These are phyloP conservation scores for Pythium dissotocum DNA, from an alignment of 352 stramenopile species.

Conservation along the genomic window DNA sequence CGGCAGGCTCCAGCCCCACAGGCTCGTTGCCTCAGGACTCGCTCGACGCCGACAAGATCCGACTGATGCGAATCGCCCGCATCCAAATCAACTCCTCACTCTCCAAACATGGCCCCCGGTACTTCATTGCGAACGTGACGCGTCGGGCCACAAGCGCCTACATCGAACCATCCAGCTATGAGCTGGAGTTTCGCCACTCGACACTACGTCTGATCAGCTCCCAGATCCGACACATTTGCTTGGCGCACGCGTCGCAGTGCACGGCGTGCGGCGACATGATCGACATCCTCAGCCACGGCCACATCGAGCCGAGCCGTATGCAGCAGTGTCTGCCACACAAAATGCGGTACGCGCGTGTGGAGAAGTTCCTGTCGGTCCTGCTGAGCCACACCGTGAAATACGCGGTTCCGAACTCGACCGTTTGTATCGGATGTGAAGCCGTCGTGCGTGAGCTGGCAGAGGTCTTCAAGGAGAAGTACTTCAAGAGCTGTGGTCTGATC, in stretches of 20 bases:
- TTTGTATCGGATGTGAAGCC: conserved; percentile 9
- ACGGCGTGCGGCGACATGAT: neutral
- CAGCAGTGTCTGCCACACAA: neutral
- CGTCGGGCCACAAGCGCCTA: neutral
- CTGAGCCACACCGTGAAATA: neutral
- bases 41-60: neutral
- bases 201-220: neutral
- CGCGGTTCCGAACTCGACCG: neutral
- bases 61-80: neutral
- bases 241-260: neutral
- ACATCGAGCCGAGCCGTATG: neutral
- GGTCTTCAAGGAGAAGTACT: conserved; percentile 11
- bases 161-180: neutral
- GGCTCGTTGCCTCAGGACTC: neutral
- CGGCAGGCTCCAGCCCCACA: no score
- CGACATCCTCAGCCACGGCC: neutral
- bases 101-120: neutral
- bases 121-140: neutral
- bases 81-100: neutral
- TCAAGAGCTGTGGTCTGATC: conserved; percentile 7
- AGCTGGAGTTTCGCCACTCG: neutral
- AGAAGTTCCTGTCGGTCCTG: neutral
- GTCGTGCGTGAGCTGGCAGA: neutral
- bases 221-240: neutral
- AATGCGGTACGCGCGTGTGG: neutral